A percentile compares a stretch with the other conserved stretches of the same genome.
Evolutionary conservation across 441 rosid species (phyloP).

Genomic region (Populus trichocarpa): DNA sequence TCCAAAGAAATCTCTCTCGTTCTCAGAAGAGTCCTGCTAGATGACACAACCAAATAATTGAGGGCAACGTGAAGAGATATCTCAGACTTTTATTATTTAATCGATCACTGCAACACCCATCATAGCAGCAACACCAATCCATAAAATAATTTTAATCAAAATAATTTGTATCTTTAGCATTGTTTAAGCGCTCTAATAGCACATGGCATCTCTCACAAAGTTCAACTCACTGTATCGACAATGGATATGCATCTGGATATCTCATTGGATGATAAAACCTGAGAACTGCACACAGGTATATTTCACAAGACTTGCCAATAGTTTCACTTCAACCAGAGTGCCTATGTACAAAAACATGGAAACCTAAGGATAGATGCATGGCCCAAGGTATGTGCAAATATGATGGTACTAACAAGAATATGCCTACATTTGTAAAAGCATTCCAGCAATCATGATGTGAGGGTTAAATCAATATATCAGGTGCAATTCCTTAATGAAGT

Average conservation of each 20-base stretch:
- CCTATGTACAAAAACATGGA: not conserved
- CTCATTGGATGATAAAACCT: not conserved
- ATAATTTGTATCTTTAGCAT: not conserved
- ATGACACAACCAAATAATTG: not conserved
- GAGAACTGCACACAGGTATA: not conserved
- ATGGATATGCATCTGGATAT: not conserved
- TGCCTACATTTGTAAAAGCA: no score
- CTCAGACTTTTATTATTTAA: no score
- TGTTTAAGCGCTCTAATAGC: not conserved
- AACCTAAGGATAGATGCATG: not conserved
- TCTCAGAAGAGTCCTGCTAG: constrained; percentile 41
- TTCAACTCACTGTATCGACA: not conserved
- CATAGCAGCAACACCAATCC: not conserved
- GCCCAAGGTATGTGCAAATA: no score
- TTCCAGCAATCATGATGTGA: no score
- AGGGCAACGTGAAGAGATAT: not conserved
- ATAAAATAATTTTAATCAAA: not conserved
- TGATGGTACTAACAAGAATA: no score
- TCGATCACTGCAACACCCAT: not conserved
- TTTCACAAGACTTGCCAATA: not conserved
- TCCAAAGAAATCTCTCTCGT: constrained; percentile 18
- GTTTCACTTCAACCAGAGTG: not conserved
- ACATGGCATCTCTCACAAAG: not conserved
- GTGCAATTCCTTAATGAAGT: no score
- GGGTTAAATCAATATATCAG: no score